phyloP scores from a whole-genome alignment of 1,284 basidiomycete genomes.

The Vanrija sp. region DNA sequence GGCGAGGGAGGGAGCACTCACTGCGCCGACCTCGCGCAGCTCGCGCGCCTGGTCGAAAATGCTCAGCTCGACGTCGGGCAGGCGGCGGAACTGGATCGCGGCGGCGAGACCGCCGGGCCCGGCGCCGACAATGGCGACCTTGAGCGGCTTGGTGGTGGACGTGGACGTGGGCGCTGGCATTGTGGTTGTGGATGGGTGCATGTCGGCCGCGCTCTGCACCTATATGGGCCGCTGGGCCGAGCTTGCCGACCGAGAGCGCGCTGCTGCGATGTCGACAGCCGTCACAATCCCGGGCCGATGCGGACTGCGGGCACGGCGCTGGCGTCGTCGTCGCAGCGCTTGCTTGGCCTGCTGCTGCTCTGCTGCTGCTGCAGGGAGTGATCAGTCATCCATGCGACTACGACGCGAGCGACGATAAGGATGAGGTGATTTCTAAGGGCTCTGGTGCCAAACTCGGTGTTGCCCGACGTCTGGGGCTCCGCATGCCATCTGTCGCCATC shows the following conservation, averaged over 20 bases:
- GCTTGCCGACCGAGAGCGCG: neutral
- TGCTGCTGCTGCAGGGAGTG: too few species aligned
- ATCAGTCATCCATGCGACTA: too few species aligned
- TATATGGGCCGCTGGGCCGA: neutral
- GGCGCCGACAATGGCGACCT: constrained; percentile 28
- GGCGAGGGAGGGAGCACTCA: constrained; percentile 10
- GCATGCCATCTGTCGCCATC: too few species aligned
- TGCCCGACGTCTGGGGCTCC: too few species aligned
- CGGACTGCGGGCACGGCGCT: neutral
- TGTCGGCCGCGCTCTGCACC: neutral
- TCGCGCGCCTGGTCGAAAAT: constrained; percentile 33
- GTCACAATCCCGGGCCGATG: neutral
- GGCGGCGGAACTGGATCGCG: constrained; percentile 21
- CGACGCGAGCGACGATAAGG: too few species aligned
- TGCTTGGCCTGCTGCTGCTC: too few species aligned
- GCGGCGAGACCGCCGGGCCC: constrained; percentile 30
- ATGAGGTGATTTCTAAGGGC: too few species aligned
- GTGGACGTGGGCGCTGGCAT: too few species aligned
- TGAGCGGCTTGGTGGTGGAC: constrained; percentile 3
- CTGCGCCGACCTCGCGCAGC: constrained; percentile 35
- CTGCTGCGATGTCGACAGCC: neutral
- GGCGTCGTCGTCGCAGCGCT: too few species aligned
- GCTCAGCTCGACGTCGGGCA: constrained; percentile 23
- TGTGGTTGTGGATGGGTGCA: neutral
- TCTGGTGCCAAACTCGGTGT: too few species aligned